Percentiles rank a stretch among this genome's conserved stretches.
Conservation (phyloP, 768 basidiomycete species). For the Artomyces pyxidatus region DNA sequence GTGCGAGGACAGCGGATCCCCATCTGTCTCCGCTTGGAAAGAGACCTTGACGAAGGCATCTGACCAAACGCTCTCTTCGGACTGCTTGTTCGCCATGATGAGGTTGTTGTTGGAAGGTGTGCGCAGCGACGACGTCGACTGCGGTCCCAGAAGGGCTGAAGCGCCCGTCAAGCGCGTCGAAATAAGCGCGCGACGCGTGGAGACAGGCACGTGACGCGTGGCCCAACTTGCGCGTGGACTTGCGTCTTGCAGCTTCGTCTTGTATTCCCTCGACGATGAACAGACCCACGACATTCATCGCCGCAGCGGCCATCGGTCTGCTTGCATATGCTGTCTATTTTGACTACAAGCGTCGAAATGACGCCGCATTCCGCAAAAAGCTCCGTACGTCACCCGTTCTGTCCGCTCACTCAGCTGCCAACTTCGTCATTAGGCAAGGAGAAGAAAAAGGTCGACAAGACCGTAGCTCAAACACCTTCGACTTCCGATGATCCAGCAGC, state of each 20-base stretch:
- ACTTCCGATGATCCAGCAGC: conserved; percentile 21
- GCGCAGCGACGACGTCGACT: not conserved
- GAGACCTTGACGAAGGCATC: conserved; percentile 41
- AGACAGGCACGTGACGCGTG: not conserved
- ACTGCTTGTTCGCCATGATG: not conserved
- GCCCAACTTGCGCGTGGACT: conserved; percentile 7
- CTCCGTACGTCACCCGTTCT: conserved; percentile 29
- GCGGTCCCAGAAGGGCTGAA: too few species aligned
- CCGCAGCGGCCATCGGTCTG: conserved; percentile 39
- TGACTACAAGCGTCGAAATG: conserved; percentile 89
- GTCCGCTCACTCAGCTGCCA: not conserved
- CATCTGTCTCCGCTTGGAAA: conserved; percentile 25
- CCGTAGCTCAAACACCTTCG: conserved; percentile 27
- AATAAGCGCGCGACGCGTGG: too few species aligned
- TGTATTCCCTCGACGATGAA: conserved; percentile 21
- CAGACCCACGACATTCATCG: conserved; percentile 31
- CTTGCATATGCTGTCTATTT: conserved; percentile 89
- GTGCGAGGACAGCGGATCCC: conserved; percentile 36
- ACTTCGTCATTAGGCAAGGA: conserved; percentile 62
- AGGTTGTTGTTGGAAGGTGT: not conserved
- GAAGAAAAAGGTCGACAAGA: conserved; percentile 80
- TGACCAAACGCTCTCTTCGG: conserved; percentile 17
- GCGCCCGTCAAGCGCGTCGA: too few species aligned
- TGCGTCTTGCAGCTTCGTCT: conserved; percentile 11
- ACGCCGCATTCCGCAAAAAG: conserved; percentile 78